Evolutionary conservation across 257 asterid genomes (phyloP), one percentile per base, ranked within the genome.

Genomic region (Paulownia fortunei): DNA sequence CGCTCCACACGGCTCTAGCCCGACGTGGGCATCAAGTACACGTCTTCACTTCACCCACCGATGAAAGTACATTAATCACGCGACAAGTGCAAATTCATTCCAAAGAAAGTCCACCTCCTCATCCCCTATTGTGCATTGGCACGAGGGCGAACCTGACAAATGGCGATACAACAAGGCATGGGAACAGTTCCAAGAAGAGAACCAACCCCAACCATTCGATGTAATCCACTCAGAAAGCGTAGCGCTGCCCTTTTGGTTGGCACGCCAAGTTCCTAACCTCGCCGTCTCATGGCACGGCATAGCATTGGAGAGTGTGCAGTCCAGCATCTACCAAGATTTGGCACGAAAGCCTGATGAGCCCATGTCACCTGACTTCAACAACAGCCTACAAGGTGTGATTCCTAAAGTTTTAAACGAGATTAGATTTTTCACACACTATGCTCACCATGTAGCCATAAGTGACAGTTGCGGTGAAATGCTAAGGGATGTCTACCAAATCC

Each of bases 281-380:
- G 99, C 81, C 1, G 99, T 92, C 0, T 94, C 99, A 0, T 94
- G 99, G 99, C 99, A 92, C 23, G 97, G 98, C 7, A 94, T 94
- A 32, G 98, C 99, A 7, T 88, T 92, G 23, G 98, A 94, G 85
- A 91, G 95, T 75, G 90, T 91, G 24, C 97, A 92, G 5, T 94
- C 98, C 8, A 88, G 89, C 64, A 95, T 93, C 26, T 92, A 85
- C 79, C 97, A 92, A 67, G 97, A 93, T 24, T 71, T 95, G 81
- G 59, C 89, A 0, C 76, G 96, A 0, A 84, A 79, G 62, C 86
- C 86, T 0, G 52, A 75, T 26, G 97, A 91, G 67, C 87, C 87
- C 1, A 87, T 88, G 58, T 81, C 90, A 3, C 86, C 92, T 27
- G 75, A 80, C n/a, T 88, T 90, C 73, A 90, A 89, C 69, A 64